phyloP scores from a whole-genome alignment of 768 basidiomycete species.

The Hysterangium stoloniferum region DNA sequence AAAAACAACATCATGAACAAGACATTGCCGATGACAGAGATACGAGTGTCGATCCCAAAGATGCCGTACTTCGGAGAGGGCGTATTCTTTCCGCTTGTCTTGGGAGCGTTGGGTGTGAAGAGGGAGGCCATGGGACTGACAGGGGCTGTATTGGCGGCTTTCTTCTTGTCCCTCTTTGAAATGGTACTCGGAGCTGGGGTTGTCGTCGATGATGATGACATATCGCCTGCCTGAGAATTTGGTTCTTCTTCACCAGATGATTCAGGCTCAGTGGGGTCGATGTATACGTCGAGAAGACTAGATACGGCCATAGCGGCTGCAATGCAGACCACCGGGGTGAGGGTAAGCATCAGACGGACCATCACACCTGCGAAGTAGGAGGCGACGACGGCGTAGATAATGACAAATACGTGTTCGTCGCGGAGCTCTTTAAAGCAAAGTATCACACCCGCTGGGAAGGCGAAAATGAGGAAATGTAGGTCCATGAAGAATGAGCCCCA shows the following conservation, averaged over 20 bases:
- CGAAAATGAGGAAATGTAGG: slow-evolving; percentile 92
- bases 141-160: slow-evolving; percentile 28
- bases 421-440: slow-evolving; percentile 90
- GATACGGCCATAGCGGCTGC: slow-evolving; percentile 87
- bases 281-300: slow-evolving; percentile 78
- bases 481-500: slow-evolving; percentile 99
- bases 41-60: slow-evolving; percentile 78
- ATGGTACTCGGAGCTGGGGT: slow-evolving; percentile 24
- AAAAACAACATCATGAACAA: slow-evolving; percentile 79
- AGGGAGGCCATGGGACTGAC: slow-evolving; percentile 36
- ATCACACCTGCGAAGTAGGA: slow-evolving; percentile 99
- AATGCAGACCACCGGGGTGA: slow-evolving; percentile 96
- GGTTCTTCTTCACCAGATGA: slow-evolving; percentile 16
- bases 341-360: slow-evolving; percentile 97
- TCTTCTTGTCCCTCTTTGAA: slow-evolving; percentile 44
- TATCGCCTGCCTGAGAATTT: slow-evolving; percentile 18
- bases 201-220: slow-evolving; percentile 21
- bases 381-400: slow-evolving; percentile 92
- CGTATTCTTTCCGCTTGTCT: slow-evolving; percentile 24
- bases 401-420: slow-evolving; percentile 97
- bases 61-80: slow-evolving; percentile 46
- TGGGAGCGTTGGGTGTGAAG: slow-evolving; percentile 22
- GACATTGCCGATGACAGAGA: slow-evolving; percentile 66
- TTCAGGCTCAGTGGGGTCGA: slow-evolving; percentile 75
- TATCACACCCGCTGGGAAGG: slow-evolving; percentile 94